Evolutionary conservation across 2,329 filamentous ascomycete genomes (phyloP), one percentile per base, ranked within the genome.

Genomic region (Cladosporium sp.): DNA sequence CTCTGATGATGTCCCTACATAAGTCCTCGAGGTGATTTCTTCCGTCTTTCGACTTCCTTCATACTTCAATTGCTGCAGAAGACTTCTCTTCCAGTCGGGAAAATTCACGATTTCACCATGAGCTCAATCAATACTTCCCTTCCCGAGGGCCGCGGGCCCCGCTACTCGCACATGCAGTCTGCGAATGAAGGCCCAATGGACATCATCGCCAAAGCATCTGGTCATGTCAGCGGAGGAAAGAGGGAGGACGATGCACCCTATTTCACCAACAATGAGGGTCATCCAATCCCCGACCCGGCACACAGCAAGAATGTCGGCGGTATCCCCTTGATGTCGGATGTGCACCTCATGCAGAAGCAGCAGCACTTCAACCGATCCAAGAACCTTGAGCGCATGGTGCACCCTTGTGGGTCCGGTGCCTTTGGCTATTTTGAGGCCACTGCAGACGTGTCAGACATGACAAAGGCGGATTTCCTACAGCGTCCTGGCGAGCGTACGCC

Each of bases 301-400:
- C 75, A 78, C 59, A 78, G 75, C 66, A 78, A 78, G 68, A 80
- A 73, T 3, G 67, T 77, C 27, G 76, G 76, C 0, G 77, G 76
- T 3, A 70, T 80, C 38, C 76, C 76, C 0, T 60, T 79, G 1
- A 68, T 70, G 5, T 78, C 74, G 55, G 76, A 78, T 62, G 68
- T 73, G 0, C 77, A 77, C 56, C 65, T 80, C 20, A 69, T 80
- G 52, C 75, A 80, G 65, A 79, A 79, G 63, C 76, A 79, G 62
- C 76, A 79, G 62, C 69, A 71, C 15, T 80, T 80, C 68, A 80
- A 80, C 54, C 69, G 77, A n/a, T 76, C 73, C n/a, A 78, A 78
- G 64, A 72, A 70, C 36, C 68, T 54, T 2, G 55, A 57, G 47
- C 53, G 57, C 53, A 74, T 70, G 67, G 68, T 72, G 27, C 60